Evolutionary conservation across 768 basidiomycete species (phyloP).

Genomic region (Lentinula raphanica): DNA sequence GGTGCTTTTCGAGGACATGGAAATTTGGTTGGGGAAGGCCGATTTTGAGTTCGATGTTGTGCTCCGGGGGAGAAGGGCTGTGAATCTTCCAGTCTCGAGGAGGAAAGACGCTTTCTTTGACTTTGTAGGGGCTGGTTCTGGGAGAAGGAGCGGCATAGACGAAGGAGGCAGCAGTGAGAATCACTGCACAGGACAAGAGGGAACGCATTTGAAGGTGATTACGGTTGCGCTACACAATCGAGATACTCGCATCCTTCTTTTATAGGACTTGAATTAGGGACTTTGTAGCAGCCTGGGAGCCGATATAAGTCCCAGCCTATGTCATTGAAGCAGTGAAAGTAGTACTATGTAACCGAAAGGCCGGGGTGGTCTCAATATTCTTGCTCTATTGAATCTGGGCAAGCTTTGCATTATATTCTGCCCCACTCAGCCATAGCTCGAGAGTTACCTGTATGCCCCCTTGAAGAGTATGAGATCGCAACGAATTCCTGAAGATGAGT

Average conservation of each 20-base stretch:
- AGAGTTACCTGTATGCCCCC: too few relatives aligned
- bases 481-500: too few relatives aligned
- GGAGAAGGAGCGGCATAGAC: constrained; percentile 18
- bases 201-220: constrained; percentile 9
- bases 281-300: neutral
- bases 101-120: constrained; percentile 46
- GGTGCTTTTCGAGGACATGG: constrained; percentile 40
- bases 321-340: neutral
- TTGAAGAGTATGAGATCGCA: too few relatives aligned
- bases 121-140: constrained; percentile 18
- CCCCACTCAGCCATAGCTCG: too few relatives aligned
- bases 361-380: too few relatives aligned
- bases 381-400: too few relatives aligned
- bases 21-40: constrained; percentile 53
- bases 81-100: constrained; percentile 48
- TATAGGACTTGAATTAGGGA: neutral
- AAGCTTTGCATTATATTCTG: too few relatives aligned
- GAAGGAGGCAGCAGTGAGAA: constrained; percentile 16
- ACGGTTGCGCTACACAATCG: neutral
- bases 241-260: neutral
- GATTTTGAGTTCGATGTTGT: constrained; percentile 50
- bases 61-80: constrained; percentile 36
- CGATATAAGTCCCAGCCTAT: neutral
- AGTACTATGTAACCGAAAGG: too few relatives aligned
- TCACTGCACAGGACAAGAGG: constrained; percentile 4